phyloP scores from a whole-genome alignment of 331 rosid species.

The Rosa hybrid region DNA sequence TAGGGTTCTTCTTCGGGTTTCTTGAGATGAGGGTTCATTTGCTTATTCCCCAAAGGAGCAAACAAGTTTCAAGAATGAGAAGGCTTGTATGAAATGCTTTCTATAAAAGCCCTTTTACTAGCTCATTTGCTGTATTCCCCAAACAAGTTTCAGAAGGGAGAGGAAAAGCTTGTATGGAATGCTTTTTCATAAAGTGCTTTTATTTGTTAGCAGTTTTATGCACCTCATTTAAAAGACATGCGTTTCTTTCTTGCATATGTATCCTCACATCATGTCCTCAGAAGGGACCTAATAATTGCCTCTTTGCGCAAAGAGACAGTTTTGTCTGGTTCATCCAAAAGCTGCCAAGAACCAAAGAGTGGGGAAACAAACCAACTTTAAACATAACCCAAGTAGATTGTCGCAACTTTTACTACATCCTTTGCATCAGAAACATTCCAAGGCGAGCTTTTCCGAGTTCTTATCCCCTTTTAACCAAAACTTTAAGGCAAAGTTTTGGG shows the following conservation, averaged over 20 bases:
- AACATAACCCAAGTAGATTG: slow-evolving; percentile 4
- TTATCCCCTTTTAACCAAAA: neutral
- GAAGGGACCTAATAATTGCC: slow-evolving; percentile 1
- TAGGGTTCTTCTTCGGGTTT: neutral
- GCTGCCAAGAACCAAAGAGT: slow-evolving; percentile 1
- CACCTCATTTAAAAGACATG: neutral
- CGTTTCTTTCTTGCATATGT: neutral
- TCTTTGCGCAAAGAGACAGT: neutral
- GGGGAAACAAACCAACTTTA: neutral
- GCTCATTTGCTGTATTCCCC: neutral
- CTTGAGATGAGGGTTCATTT: neutral
- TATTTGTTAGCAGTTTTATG: neutral
- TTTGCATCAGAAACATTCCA: neutral
- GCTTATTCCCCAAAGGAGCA: neutral
- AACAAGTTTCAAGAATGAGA: neutral
- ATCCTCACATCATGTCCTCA: neutral
- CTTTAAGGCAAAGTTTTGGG: neutral
- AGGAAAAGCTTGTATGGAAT: neutral
- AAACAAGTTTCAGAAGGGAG: neutral
- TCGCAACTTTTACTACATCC: neutral
- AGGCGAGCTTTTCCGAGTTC: neutral
- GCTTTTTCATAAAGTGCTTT: neutral
- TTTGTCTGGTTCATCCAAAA: slow-evolving; percentile 1
- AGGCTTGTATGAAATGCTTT: neutral
- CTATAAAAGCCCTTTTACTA: neutral